Base-by-base conservation (phyloP, 805 yeast genomes). In the Teunomyces gatunensis region DNA sequence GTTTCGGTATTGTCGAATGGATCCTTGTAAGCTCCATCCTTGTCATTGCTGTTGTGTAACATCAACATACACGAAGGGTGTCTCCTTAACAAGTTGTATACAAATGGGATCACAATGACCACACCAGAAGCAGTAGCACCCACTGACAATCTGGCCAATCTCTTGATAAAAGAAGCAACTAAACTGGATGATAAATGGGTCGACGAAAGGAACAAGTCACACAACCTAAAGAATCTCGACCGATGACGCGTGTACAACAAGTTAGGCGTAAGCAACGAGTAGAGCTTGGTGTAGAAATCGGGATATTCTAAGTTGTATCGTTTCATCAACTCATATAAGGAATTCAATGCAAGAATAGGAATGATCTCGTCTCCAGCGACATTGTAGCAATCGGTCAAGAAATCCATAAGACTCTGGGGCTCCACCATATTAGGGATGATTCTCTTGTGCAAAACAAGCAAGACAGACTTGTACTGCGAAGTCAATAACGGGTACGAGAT, bases 61-160 rank as follows among this genome's bases (percentile, higher is more conserved):
- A 92, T 73, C 20, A 85, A 72, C 96, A 91, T 92, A 74, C 97
- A 91, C 4, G 91, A 82, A 39, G 97, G 97, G 67, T 94, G 99
- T 57, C 89, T 82, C 63, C 89, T 92, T 58, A 94, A 67, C 53
- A 90, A 76, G 64, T 92, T 92, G 70, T 92, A 92, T 10, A 90
- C 77, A 63, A 94, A 89, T n/a, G 99, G 98, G 17, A 92, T 78
- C 11, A 89, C 77, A 2, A 89, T 81, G 13, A 92, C 95, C 34
- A 88, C 82, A 2, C 97, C 97, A 1, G 96, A 79, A 2, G 97
- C 96, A 23, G 96, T 88, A 1, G 96, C 84, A 10, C 81, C 74
- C 39, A 92, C 63, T 1, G 92, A 74, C 41, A 91, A 71, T 46
- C 96, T 77, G 1, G 96, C 83, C 54, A 94, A 68, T 56, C 80